A percentile compares a stretch with the other conserved stretches of the same genome.
phyloP scores from a whole-genome alignment of 2,329 filamentous ascomycete species.

The Neofusicoccum cordaticola region DNA sequence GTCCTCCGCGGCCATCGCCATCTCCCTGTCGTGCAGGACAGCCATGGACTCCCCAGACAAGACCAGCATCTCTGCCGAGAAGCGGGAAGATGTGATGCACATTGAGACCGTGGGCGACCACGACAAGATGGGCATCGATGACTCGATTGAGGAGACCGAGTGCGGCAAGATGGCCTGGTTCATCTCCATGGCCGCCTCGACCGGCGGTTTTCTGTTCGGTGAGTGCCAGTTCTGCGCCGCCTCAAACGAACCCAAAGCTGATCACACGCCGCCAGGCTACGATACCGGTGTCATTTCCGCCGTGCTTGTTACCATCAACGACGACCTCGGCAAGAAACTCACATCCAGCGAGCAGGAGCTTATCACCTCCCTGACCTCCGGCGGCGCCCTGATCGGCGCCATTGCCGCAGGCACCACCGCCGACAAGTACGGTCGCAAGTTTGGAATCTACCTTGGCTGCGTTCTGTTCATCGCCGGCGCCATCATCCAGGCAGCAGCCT shows the following conservation, averaged over 20 bases:
- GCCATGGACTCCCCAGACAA: not conserved
- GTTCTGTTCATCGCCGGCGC: constrained; percentile 28
- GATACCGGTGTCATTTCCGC: constrained; percentile 40
- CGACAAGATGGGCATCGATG: constrained; percentile 3
- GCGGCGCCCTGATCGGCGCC: constrained; percentile 37
- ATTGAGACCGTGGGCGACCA: not conserved
- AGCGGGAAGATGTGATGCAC: constrained; percentile 5
- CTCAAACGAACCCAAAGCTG: no score
- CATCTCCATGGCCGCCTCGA: constrained; percentile 20
- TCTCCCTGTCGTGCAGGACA: not conserved
- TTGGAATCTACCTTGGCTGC: constrained; percentile 25
- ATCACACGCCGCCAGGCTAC: constrained; percentile 21
- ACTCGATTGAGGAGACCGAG: constrained; percentile 22
- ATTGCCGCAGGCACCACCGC: constrained; percentile 37
- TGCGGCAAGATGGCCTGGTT: constrained; percentile 20
- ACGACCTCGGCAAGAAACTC: constrained; percentile 17
- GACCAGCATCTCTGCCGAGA: not conserved
- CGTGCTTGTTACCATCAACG: constrained; percentile 35
- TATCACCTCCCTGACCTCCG: constrained; percentile 39
- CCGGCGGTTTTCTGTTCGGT: constrained; percentile 23
- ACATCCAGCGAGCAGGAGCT: constrained; percentile 33
- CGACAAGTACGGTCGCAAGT: constrained; percentile 33
- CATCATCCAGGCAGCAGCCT: constrained; percentile 29
- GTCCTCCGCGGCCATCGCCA: no score
- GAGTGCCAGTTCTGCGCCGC: not conserved